Base-by-base conservation (phyloP, 2,329 filamentous ascomycete species). In the Thyridium curvatum region DNA sequence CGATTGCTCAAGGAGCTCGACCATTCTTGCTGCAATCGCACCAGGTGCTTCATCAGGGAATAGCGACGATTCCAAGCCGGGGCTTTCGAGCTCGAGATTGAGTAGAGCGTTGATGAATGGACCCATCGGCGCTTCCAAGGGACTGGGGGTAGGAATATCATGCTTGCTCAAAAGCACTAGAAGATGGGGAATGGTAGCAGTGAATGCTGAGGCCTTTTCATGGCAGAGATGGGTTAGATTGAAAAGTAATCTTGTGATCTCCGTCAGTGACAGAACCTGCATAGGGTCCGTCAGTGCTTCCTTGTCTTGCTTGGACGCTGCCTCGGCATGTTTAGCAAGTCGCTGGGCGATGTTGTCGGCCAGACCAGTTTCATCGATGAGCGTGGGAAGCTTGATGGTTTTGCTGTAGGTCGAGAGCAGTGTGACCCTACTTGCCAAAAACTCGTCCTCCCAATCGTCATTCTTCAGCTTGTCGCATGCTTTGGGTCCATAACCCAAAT, bases 171-270 rank as follows among this genome's bases (percentile, higher is more conserved):
- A 67, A 14, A 96, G 74, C 33, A 77, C 74, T 41, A 90, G 68
- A 18, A 97, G 76, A 42, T 79, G 71, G 10, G 80, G 73, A 32
- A 94, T 72, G 3, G 83, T 79, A 16, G 74, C 65, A 2, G 78
- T 78, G 54, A 96, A 94, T 1, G 69, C 62, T 1, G 67, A 58
- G 4, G 66, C 62, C 18, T 82, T 70, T 32, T 81, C 71, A 4
- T 80, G 77, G 48, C 82, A 84, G 52, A 82, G 80, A 51, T 90
- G 82, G 2, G 84, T 85, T 38, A 95, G 71, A 59, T 96, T 96
- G 70, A 94, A 97, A 37, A 94, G 65, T 31, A 97, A 71, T 54
- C 94, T 96, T 36, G 93, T 66, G 0, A 85, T 91, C 59, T 97
- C 91, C 8, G 72, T 72, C 30, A 97, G 70, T 1, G 90, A 88